Base-by-base conservation (phyloP, 73 alveolate genomes). In the Uronychia binucleata region DNA sequence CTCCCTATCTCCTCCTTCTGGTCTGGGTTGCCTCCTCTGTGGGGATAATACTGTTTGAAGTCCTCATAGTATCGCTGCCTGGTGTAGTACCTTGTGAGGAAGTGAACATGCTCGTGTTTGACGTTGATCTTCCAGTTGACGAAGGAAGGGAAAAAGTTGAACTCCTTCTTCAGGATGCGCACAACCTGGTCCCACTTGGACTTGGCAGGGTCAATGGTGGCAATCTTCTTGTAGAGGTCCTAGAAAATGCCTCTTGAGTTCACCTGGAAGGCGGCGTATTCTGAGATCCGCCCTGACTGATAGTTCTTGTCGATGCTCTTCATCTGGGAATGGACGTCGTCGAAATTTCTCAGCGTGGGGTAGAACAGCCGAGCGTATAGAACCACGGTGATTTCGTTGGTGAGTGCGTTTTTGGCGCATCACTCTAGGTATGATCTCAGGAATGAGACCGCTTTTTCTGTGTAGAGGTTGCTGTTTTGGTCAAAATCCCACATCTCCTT, bases 401-500 rank as follows among this genome's bases (percentile, higher is more conserved):
- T 58, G 25, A 86, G 58, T 0, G 83, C 74, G 0, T 29, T 25
- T 31, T 77, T 78, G 25, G 0, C n/a, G 46, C 86, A 75, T 35
- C 89, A 57, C 33, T 89, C 95, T 60, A 89, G 84, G 33, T 77
- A 78, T 8, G 86, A 57, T 46, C 80, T 83, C 32, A 89, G 33
- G 79, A 89, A 89, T n/a, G 31, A 32, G 26, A 78, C 27, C 26
- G 82, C 83, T 58, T 89, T 89, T 79, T 89, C 95, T 28, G 34
- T 33, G 78, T 59, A 57, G 8, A 78, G 26, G 59, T 77, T 60
- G 19, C 95, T 85, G 57, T 90, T 80, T 28, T 84, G 84, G 46
- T 90, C 95, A 79, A 90, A 90, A 13, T 78, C 28, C 29, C 77
- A 90, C 95, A 90, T 85, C 26, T 90, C 95, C 33, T 79, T 33